These are phyloP conservation scores for Aspergillus sp. DNA, from an alignment of 2,329 filamentous ascomycete genomes.

Conservation along the genomic window DNA sequence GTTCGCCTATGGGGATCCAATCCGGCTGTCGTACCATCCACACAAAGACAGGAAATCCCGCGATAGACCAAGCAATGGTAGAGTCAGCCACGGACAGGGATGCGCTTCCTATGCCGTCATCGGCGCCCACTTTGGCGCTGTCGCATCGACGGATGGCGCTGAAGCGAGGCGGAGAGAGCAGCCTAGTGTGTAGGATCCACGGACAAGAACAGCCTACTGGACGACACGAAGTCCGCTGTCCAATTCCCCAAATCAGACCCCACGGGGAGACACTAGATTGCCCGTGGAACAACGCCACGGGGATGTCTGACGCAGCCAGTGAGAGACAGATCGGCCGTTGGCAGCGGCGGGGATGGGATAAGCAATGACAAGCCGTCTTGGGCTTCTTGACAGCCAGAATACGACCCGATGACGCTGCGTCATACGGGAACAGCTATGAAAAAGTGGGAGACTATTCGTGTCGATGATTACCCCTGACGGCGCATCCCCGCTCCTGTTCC, in stretches of 20 bases:
- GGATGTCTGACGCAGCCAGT: too few species aligned
- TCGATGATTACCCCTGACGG: too few species aligned
- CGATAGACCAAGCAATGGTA: background rate
- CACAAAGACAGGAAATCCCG: background rate
- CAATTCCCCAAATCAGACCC: slow-evolving; percentile 3
- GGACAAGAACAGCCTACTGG: background rate
- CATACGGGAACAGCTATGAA: too few species aligned
- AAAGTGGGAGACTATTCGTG: too few species aligned
- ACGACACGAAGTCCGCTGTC: background rate
- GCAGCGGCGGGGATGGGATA: background rate
- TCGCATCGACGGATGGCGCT: background rate
- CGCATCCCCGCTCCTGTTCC: too few species aligned
- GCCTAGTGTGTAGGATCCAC: background rate
- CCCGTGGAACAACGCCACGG: too few species aligned
- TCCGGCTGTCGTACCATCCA: too few species aligned
- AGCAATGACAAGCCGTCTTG: background rate
- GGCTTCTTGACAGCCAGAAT: background rate
- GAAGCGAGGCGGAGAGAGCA: too few species aligned
- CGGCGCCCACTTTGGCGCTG: background rate
- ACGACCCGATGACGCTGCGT: too few species aligned
- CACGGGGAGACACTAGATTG: background rate
- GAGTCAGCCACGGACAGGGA: background rate
- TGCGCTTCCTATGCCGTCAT: background rate
- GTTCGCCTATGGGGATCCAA: too few species aligned
- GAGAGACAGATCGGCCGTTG: too few species aligned